A percentile compares a stretch with the other conserved stretches of the same genome.
Evolutionary conservation across 805 yeast genomes (phyloP).

Genomic region (Saccharomycopsis olivae): DNA sequence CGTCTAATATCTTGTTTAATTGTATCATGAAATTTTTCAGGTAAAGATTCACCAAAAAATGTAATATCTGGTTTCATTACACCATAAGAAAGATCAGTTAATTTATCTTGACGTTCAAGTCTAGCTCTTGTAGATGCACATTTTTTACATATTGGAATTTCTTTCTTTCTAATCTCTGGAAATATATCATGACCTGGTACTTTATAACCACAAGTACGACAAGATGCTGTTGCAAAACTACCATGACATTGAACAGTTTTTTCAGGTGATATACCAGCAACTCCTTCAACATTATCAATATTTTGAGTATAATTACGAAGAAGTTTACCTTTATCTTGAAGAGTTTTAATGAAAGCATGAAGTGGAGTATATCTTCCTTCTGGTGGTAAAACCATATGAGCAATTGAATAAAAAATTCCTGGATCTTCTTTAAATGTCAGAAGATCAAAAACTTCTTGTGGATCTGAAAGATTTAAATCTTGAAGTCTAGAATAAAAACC

Average conservation of each 20-base stretch:
- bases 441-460: slow-evolving; percentile 82
- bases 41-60: slow-evolving; percentile 80
- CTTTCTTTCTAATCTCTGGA: slow-evolving; percentile 44
- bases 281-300: slow-evolving; percentile 77
- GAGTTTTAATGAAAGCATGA: slow-evolving; percentile 64
- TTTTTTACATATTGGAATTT: slow-evolving; percentile 62
- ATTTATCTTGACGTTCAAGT: slow-evolving; percentile 21
- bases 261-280: slow-evolving; percentile 60
- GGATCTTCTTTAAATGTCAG: slow-evolving; percentile 69
- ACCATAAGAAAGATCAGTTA: slow-evolving; percentile 41
- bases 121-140: slow-evolving; percentile 40
- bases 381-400: slow-evolving; percentile 76
- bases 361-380: slow-evolving; percentile 57
- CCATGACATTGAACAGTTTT: slow-evolving; percentile 86
- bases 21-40: slow-evolving; percentile 51
- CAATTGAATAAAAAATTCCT: slow-evolving; percentile 71
- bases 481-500: slow-evolving; percentile 70
- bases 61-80: slow-evolving; percentile 90
- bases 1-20: slow-evolving; percentile 47
- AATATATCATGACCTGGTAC: slow-evolving; percentile 58
- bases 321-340: slow-evolving; percentile 68
- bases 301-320: slow-evolving; percentile 84
- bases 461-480: slow-evolving; percentile 66
- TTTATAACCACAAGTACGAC: slow-evolving; percentile 61
- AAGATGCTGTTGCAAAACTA: slow-evolving; percentile 79